Conservation (phyloP, 1,139 yeast genomes). For the Taphrina flavorubra region DNA sequence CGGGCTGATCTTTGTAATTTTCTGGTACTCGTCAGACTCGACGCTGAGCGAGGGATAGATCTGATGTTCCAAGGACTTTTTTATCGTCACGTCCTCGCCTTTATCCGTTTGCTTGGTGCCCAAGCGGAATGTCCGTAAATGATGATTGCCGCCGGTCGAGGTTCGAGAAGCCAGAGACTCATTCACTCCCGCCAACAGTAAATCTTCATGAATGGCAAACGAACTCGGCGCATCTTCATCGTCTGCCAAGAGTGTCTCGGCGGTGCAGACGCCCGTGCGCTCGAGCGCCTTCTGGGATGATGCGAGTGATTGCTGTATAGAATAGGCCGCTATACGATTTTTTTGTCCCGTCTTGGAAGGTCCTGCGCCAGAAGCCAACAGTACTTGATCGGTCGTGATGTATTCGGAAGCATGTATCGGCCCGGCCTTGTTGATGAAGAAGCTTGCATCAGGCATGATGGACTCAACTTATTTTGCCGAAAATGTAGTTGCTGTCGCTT, state of each 20-base stretch:
- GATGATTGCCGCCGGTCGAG: conserved; percentile 25
- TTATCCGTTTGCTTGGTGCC: conserved; percentile 1
- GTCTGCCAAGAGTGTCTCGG: conserved; percentile 24
- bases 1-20: conserved; percentile 23
- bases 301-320: not conserved
- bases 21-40: conserved; percentile 33
- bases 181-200: conserved; percentile 34
- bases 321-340: conserved; percentile 27
- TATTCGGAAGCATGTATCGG: conserved; percentile 36
- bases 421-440: conserved; percentile 31
- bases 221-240: conserved; percentile 39
- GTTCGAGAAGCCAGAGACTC: conserved; percentile 25
- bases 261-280: conserved; percentile 22
- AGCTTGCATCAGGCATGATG: conserved; percentile 15
- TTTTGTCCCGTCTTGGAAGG: conserved; percentile 35
- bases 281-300: conserved; percentile 13
- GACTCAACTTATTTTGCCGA: too few relatives aligned
- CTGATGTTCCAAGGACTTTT: conserved; percentile 20
- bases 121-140: conserved; percentile 31
- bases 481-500: not conserved
- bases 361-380: conserved; percentile 40
- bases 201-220: conserved; percentile 30
- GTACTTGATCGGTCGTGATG: conserved; percentile 38
- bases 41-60: conserved; percentile 18
- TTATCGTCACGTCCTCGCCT: conserved; percentile 16